Evolutionary conservation across 306 rosid species (phyloP), one percentile per base, ranked within the genome.

Genomic region (Medicago ruthenica): DNA sequence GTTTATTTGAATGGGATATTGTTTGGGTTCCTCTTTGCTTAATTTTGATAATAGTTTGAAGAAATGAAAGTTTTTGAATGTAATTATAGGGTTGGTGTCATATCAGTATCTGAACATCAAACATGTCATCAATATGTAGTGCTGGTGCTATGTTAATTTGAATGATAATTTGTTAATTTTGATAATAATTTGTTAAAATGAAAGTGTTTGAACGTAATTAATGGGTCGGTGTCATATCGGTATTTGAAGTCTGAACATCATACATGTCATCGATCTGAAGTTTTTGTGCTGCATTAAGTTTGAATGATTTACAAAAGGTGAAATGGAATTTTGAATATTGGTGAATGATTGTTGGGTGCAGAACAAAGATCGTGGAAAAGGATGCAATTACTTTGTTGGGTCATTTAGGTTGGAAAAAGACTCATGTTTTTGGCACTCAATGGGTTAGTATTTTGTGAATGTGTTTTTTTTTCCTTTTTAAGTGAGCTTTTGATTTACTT

Each of bases 401-500:
- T 84, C 97, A 90, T 82, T 74, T 92, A 71, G 99, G 97, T 9
- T 95, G 98, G 99, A 67, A 78, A 82, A 87, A 86, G 50, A 92
- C 96, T n/a, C 99, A 95, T 83, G 80, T 92, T 77, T 89, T 92
- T 81, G 99, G 47, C 99, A 95, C 63, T 95, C 99, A n/a, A 95
- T 95, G 99, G 99, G 99, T 92, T 78, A 87, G 90, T 85, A 31
- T 18, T 18, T 17, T 1, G 16, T 66, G 22, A 0, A 1, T 21
- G 22, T 21, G 22, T 9, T 5, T 2, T 21, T 55, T 1, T 2
- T 27, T 27, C 20, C 3, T 21, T 21, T 21, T 21, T 21, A 0
- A 21, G 22, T 21, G 22, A 21, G 22, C 22, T 21, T 21, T 21
- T 21, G 22, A 27, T 9, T 58, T 58, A 3, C 2, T 21, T 5